Evolutionary conservation across 1,139 yeast species (phyloP), one percentile per base, ranked within the genome.

Genomic region (Pichia sp.): DNA sequence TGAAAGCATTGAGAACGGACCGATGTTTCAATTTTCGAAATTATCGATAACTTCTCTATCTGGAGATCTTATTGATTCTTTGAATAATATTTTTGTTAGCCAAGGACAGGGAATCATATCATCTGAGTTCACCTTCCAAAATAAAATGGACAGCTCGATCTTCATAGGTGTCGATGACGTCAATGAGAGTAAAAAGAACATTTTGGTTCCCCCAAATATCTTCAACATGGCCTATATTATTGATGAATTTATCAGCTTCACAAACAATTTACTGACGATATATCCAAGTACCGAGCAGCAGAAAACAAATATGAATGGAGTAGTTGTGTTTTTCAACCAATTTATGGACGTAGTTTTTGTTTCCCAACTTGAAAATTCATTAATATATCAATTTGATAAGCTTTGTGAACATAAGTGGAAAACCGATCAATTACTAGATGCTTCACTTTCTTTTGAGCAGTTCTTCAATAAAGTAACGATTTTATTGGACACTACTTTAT

Each of bases 191-290:
- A 77, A 77, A 60, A 85, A 87, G 54, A 85, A 85, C 57, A 79
- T 86, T 1, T 73, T 92, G 46, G 88, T 88, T 1, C 84, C 87
- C 0, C 82, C 90, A 4, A 84, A 84, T 63, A 79, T 90, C n/a
- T 84, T 87, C 70, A 89, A 90, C 64, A 88, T 90, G 85, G 79
- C 95, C 61, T 79, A 88, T 3, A 79, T 90, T 31, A 68, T 84
- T 56, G 89, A 83, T 55, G 79, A 81, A 51, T 79, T 85, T 36
- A 76, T 85, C 51, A 70, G 79, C 13, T 84, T 85, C 62, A 70
- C 79, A 29, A 81, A 82, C 30, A 78, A 82, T 2, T 73, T 84
- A 1, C 73, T 63, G 13, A 59, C 65, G 2, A 59, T 65, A 8
- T 66, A 68, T 34, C 63, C 65, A 5, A 45, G 49, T 13, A 51